phyloP scores from a whole-genome alignment of 1,139 yeast genomes.

The Blastobotrys serpentis region DNA sequence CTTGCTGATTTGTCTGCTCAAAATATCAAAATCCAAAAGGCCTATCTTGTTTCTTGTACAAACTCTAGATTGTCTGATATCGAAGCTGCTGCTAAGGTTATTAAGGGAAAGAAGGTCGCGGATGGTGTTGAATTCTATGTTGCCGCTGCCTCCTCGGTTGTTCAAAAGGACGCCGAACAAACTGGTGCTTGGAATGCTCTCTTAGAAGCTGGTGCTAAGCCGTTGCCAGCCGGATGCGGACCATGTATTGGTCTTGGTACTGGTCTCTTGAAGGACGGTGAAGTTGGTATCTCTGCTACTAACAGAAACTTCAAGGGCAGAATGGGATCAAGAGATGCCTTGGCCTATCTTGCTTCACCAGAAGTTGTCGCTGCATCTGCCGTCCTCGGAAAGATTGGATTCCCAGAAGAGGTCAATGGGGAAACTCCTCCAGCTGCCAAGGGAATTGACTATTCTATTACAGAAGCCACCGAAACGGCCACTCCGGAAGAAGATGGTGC shows the following conservation, averaged over 20 bases:
- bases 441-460: conserved; percentile 51
- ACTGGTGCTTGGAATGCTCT: conserved; percentile 90
- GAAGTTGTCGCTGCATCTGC: conserved; percentile 99
- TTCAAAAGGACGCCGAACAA: conserved; percentile 87
- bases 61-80: conserved; percentile 91
- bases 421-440: conserved; percentile 42
- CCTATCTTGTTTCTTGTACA: conserved; percentile 96
- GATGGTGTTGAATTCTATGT: conserved; percentile 90
- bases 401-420: conserved; percentile 82
- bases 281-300: conserved; percentile 97
- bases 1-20: conserved; percentile 70
- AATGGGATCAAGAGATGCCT: conserved; percentile 96
- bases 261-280: conserved; percentile 90
- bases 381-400: conserved; percentile 85
- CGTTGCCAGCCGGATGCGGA: conserved; percentile 98
- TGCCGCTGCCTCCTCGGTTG: conserved; percentile 94
- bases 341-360: conserved; percentile 95
- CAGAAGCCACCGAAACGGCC: conserved; percentile 37
- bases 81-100: conserved; percentile 88
- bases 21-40: conserved; percentile 81
- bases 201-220: conserved; percentile 88
- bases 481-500: conserved; percentile 37
- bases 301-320: conserved; percentile 98
- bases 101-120: conserved; percentile 78
- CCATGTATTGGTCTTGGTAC: conserved; percentile 98